A percentile compares a stretch with the other conserved stretches of the same genome.
Evolutionary conservation across 2,329 filamentous ascomycete species (phyloP).

Genomic region (Aurifilum marmelostoma): DNA sequence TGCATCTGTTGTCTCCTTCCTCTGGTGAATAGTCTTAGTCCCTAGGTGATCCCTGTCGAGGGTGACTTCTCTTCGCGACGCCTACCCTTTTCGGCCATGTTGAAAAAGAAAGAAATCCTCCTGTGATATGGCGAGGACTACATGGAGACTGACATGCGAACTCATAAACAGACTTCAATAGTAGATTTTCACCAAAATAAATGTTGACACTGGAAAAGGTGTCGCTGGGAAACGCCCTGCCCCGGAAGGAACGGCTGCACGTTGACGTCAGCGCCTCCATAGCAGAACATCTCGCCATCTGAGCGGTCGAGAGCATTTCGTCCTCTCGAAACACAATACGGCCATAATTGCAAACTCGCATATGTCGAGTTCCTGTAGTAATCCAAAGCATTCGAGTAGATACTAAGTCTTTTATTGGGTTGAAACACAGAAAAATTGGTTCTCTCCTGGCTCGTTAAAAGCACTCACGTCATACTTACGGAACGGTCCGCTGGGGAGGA

Average conservation of each 20-base stretch:
- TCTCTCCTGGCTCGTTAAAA: too few species aligned
- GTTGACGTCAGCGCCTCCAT: not conserved
- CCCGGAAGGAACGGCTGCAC: not conserved
- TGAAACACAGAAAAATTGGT: too few species aligned
- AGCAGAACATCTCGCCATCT: not conserved
- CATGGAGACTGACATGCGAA: not conserved
- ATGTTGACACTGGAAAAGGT: not conserved
- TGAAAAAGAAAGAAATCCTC: not conserved
- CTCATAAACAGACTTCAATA: too few species aligned
- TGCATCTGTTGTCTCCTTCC: not conserved
- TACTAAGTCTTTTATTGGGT: too few species aligned
- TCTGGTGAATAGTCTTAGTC: not conserved
- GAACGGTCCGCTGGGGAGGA: too few species aligned
- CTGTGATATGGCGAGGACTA: not conserved
- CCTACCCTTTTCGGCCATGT: not conserved
- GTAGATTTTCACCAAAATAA: not conserved
- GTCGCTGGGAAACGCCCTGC: not conserved
- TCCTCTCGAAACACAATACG: too few species aligned
- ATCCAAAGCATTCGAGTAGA: too few species aligned
- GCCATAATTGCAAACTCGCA: too few species aligned
- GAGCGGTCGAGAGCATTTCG: not conserved
- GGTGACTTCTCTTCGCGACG: not conserved
- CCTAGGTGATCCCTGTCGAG: not conserved
- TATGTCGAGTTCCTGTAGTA: too few species aligned
- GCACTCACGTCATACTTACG: too few species aligned